Evolutionary conservation across 768 basidiomycete species (phyloP), one percentile per base, ranked within the genome.

Genomic region (Russula emetica): DNA sequence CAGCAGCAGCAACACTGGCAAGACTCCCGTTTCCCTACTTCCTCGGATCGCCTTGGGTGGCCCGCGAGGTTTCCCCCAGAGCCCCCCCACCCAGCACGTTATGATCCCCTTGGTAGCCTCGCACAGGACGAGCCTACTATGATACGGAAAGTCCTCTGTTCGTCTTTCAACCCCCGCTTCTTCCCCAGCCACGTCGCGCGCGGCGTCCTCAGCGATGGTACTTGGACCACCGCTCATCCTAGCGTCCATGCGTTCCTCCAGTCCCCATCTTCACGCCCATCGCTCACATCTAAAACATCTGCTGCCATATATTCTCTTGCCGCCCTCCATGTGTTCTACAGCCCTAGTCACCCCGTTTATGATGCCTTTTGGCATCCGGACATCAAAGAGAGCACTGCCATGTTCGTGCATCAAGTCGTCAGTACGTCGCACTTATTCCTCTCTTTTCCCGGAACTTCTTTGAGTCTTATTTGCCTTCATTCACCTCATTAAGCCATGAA

Each of bases 151-250:
- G 61, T 54, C 28, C 36, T 60, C 44, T 59, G 40, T 30, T 50
- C 56, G 4, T 42, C 60, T n/a, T 66, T 58, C 28, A 14, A 22
- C 32, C 62, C 60, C 28, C 58, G 44, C 52, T 53, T 53, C 50
- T 49, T 60, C 42, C 66, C 62, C 38, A 5, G 28, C 53, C 36
- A n/a, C 16, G 49, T 67, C 28, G 34, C 66, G 32, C 60, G 51
- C 26, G 68, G 68, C 53, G 66, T 69, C 51, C 62, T 69, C 66
- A 64, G 59, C 53, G 62, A 69, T 32, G 66, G 66, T n/a, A 59
- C 58, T 42, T 67, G 66, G 66, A 69, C 62, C 52, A 57, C 59
- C 22, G 36, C 55, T 22, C 68, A 69, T 28, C 68, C 68, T n/a
- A 47, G 32, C 49, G 66, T 69, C 28, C 49, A 55, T 22, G 66